Conservation (phyloP, 176 grass and related monocot genomes). For the Aechmea fasciata region DNA sequence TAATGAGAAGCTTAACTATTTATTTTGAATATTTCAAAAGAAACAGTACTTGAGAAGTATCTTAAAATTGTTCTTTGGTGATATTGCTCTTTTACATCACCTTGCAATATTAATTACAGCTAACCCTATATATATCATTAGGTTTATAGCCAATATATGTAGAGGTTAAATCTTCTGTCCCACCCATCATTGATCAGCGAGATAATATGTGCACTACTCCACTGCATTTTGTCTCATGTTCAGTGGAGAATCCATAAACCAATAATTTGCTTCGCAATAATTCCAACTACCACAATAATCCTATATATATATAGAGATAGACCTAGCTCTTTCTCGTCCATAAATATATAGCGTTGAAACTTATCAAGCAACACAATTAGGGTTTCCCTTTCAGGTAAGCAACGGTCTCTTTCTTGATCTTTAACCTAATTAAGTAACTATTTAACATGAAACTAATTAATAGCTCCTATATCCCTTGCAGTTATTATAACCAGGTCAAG, state of each 20-base stretch:
- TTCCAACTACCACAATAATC: slow-evolving; percentile 19
- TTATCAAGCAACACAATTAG: slow-evolving; percentile 17
- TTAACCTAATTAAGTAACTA: background rate
- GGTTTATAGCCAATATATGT: background rate
- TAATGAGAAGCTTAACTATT: no score
- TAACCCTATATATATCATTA: background rate
- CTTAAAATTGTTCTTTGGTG: background rate
- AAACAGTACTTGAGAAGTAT: background rate
- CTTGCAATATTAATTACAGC: background rate
- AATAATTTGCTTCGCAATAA: slow-evolving; percentile 20
- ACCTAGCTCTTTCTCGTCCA: slow-evolving; percentile 11
- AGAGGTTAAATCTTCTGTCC: background rate
- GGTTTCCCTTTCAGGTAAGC: slow-evolving; percentile 31
- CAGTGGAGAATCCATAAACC: slow-evolving; percentile 17
- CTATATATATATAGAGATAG: slow-evolving; percentile 12
- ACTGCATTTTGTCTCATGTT: slow-evolving; percentile 30
- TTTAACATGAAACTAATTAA: slow-evolving; percentile 9
- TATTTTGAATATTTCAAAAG: no score
- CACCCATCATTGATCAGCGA: slow-evolving; percentile 13
- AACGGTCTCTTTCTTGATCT: background rate
- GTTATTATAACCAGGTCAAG: background rate
- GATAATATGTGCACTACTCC: slow-evolving; percentile 21
- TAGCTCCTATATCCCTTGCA: background rate
- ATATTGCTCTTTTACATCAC: background rate
- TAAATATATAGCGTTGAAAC: slow-evolving; percentile 23